Evolutionary conservation across 257 asterid genomes (phyloP).

Genomic region (Salvia miltiorrhiza): DNA sequence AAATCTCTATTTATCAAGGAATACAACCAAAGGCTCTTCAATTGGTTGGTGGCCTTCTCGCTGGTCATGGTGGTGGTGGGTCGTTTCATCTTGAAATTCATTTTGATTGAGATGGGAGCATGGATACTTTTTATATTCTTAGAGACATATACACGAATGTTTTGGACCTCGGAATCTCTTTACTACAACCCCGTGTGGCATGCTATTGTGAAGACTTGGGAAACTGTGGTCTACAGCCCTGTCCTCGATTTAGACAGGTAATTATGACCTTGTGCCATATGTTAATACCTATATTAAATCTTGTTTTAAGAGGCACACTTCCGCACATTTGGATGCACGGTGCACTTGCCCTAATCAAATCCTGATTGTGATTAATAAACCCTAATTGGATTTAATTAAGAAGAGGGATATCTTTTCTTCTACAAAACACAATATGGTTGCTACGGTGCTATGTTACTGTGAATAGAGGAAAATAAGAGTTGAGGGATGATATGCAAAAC

Average conservation of each 20-base stretch:
- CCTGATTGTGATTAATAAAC: too few relatives aligned
- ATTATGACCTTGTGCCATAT: not conserved
- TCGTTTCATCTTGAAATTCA: conserved; percentile 79
- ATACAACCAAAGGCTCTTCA: conserved; percentile 90
- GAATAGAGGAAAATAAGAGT: too few relatives aligned
- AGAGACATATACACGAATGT: conserved; percentile 93
- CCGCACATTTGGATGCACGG: too few relatives aligned
- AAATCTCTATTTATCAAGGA: conserved; percentile 85
- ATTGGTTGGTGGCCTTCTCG: conserved; percentile 93
- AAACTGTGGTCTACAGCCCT: conserved; percentile 88
- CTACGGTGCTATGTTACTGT: too few relatives aligned
- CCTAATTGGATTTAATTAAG: too few relatives aligned
- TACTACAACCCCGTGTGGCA: conserved; percentile 97
- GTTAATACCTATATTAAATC: not conserved
- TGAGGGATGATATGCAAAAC: too few relatives aligned
- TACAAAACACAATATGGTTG: too few relatives aligned
- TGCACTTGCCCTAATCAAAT: too few relatives aligned
- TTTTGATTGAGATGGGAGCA: conserved; percentile 80
- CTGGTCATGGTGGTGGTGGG: conserved; percentile 98
- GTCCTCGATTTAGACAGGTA: conserved; percentile 95
- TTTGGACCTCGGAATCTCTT: conserved; percentile 95
- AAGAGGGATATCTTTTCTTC: too few relatives aligned
- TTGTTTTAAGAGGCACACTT: not conserved
- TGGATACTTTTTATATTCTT: conserved; percentile 95
- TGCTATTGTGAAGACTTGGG: conserved; percentile 80